Conservation (phyloP, 139 green algal genomes). For the Deuterostichococcus epilithicus region DNA sequence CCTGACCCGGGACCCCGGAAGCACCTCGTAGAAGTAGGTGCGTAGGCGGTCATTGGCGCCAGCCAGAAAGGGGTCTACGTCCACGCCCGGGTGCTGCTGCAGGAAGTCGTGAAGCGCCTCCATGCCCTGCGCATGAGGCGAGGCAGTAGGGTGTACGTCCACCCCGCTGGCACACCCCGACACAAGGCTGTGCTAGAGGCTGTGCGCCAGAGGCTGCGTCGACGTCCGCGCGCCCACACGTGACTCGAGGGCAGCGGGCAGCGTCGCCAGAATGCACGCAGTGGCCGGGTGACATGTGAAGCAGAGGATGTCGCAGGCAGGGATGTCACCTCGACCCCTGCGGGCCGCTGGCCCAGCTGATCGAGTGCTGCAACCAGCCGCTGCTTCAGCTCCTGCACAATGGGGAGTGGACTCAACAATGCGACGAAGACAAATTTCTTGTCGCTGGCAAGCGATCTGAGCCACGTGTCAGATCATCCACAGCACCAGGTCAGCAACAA, state of each 20-base stretch:
- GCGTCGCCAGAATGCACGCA: no score
- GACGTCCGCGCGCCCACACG: neutral
- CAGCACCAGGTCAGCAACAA: no score
- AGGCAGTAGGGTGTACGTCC: no score
- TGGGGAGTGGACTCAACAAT: no score
- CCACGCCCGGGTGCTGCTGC: slow-evolving; percentile 8
- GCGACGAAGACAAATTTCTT: no score
- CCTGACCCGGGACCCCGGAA: no score
- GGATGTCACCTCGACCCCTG: neutral
- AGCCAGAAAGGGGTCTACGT: slow-evolving; percentile 2
- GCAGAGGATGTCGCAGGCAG: no score
- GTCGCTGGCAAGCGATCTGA: neutral
- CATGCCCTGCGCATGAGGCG: neutral
- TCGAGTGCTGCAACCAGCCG: neutral
- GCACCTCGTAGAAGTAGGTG: neutral
- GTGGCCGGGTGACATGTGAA: no score
- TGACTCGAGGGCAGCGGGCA: no score
- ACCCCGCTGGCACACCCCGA: no score
- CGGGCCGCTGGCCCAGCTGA: neutral
- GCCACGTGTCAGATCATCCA: no score
- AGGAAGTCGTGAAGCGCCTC: slow-evolving; percentile 20
- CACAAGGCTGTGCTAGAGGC: slow-evolving; percentile 54
- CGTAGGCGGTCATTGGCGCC: neutral
- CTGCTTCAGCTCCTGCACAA: neutral
- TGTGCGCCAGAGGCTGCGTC: slow-evolving; percentile 32